Percentiles rank a stretch among this genome's conserved stretches.
These are phyloP conservation scores for Nicotiana rustica DNA, from an alignment of 305 asterid genomes.

Conservation along the genomic window DNA sequence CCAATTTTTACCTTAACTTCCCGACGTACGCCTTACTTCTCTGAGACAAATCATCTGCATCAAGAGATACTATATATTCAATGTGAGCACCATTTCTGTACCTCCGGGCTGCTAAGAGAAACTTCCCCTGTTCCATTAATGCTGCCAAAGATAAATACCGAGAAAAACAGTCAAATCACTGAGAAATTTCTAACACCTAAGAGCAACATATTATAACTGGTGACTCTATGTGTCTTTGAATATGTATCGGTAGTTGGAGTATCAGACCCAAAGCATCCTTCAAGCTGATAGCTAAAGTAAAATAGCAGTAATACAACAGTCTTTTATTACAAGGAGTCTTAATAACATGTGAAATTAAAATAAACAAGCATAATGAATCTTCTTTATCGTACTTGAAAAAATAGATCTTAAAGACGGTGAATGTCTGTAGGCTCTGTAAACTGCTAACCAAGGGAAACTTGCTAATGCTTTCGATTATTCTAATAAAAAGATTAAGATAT, in stretches of 20 bases:
- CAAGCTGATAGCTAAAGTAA: neutral
- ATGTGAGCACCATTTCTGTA: slow-evolving; percentile 80
- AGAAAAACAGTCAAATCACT: neutral
- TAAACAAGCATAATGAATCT: neutral
- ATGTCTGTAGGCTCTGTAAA: neutral
- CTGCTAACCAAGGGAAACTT: neutral
- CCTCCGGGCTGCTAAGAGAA: slow-evolving; percentile 90
- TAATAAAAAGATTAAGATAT: neutral
- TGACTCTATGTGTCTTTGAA: neutral
- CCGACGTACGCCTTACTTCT: slow-evolving; percentile 95
- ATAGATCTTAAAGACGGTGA: neutral
- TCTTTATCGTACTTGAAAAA: neutral
- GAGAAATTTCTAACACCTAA: slow-evolving; percentile 1
- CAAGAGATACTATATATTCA: slow-evolving; percentile 85
- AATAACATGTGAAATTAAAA: slow-evolving; percentile 5
- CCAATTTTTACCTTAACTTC: slow-evolving; percentile 70
- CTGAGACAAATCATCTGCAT: slow-evolving; percentile 83
- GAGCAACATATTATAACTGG: neutral
- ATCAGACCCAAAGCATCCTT: slow-evolving; percentile 14
- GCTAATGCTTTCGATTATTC: neutral
- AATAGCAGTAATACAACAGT: neutral
- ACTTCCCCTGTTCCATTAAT: slow-evolving; percentile 83
- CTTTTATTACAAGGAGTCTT: neutral
- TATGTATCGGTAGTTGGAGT: neutral
- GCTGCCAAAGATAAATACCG: slow-evolving; percentile 53